These are phyloP conservation scores for Suhomyces atakaporum DNA, from an alignment of 1,139 yeast genomes.

Conservation along the genomic window DNA sequence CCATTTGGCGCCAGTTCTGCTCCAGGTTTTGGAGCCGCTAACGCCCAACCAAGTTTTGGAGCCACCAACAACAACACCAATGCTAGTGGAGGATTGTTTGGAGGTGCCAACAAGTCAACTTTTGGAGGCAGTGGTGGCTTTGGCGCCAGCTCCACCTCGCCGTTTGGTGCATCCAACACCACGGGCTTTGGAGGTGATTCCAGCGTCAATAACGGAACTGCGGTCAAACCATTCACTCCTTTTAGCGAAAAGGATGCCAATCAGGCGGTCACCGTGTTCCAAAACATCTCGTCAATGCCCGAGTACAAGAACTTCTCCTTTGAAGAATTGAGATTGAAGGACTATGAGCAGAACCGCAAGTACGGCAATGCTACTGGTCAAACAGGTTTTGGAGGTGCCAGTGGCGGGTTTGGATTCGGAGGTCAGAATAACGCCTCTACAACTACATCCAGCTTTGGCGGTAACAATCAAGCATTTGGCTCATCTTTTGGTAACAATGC, in stretches of 20 bases:
- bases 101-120: constrained; percentile 22
- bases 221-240: constrained; percentile 65
- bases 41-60: constrained; percentile 22
- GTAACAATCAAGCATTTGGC: constrained; percentile 20
- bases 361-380: constrained; percentile 43
- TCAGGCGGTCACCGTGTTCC: constrained; percentile 60
- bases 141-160: constrained; percentile 24
- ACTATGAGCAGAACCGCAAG: constrained; percentile 75
- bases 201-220: constrained; percentile 65
- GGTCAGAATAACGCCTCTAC: constrained; percentile 22
- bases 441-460: constrained; percentile 24
- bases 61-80: constrained; percentile 14
- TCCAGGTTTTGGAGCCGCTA: constrained; percentile 22
- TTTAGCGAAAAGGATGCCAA: constrained; percentile 72
- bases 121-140: constrained; percentile 25
- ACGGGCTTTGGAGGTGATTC: constrained; percentile 36
- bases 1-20: constrained; percentile 13
- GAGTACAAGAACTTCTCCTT: constrained; percentile 79
- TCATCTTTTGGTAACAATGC: constrained; percentile 22
- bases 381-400: constrained; percentile 23
- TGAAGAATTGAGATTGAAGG: constrained; percentile 88
- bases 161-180: constrained; percentile 30
- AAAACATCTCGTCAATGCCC: constrained; percentile 85
- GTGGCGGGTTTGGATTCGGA: constrained; percentile 24
- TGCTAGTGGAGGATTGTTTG: constrained; percentile 28